phyloP scores from a whole-genome alignment of 148 eudicot genomes.

The Euryodendron excelsum region DNA sequence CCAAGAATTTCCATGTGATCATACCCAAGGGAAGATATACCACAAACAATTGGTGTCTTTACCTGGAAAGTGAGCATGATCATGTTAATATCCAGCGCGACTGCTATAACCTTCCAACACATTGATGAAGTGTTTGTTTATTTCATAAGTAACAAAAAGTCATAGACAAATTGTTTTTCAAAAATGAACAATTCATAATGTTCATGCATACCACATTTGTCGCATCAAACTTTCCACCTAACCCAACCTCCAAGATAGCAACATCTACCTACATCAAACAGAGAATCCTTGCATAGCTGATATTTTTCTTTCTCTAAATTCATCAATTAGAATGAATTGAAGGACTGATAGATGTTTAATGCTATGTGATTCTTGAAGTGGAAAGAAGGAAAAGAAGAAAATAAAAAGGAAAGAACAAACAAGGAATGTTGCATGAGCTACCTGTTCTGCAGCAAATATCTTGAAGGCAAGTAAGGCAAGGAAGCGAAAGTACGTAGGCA shows the following conservation, averaged over 20 bases:
- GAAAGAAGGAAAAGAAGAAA: background rate
- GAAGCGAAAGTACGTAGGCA: conserved; percentile 96
- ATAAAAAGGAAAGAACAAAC: background rate
- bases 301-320: background rate
- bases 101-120: background rate
- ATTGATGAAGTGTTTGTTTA: background rate
- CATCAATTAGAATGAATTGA: background rate
- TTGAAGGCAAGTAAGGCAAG: conserved; percentile 97
- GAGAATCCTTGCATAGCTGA: background rate
- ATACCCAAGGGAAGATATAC: conserved; percentile 92
- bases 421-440: conserved; percentile 22
- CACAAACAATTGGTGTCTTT: conserved; percentile 83
- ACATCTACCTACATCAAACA: conserved; percentile 76
- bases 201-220: conserved; percentile 80
- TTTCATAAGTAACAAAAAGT: background rate
- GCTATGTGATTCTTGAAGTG: background rate
- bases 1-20: conserved; percentile 99
- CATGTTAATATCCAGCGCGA: conserved; percentile 5
- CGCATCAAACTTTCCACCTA: conserved; percentile 97
- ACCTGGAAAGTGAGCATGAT: conserved; percentile 52
- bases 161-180: background rate
- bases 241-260: conserved; percentile 93
- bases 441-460: conserved; percentile 89
- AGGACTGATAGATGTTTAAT: background rate
- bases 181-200: background rate